Evolutionary conservation across 805 yeast species (phyloP), one percentile per base, ranked within the genome.

Genomic region (Saccharomycopsis javanensis): DNA sequence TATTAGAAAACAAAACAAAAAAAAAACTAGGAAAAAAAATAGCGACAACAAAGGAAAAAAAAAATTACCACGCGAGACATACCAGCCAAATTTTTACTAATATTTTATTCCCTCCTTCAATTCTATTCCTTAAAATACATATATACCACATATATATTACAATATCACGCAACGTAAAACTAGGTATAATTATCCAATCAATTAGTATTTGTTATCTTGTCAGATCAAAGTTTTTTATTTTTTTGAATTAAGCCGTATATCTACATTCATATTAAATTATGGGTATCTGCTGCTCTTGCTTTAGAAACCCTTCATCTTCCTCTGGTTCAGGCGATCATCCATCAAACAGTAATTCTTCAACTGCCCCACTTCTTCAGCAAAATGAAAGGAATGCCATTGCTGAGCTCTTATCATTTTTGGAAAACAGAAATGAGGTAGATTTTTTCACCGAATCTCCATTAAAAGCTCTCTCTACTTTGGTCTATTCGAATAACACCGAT

Each of bases 311-410:
- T 11, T 42, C 48, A 13, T 42, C 48, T 13, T 23, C 25, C 48
- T 20, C 27, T 10, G 28, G 27, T 25, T 18, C 27, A 23, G 48
- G 48, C n/a, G 48, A 42, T 28, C 18, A 16, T 28, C 25, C 16
- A 20, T 42, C 48, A 5, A 25, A n/a, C 48, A 23, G 23, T 11
- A 25, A 25, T 25, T 23, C 28, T 28, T 20, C 48, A 3, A 13
- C 48, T 8, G 25, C 48, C 5, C 96, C 92, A 42, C 75, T 88
- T 55, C 74, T 94, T 57, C 97, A 96, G 10, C 98, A 94, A 66
- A 90, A 92, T 68, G 99, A 94, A 73, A 80, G 99, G 60, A 97
- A 89, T 65, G 99, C 99, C 31, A 96, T 94, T 51, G 84, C 96
- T 6, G 88, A 92, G 2, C 76, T 94, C 57, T 75, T 94, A 58